Evolutionary conservation across 176 grass and related monocot genomes (phyloP).

Genomic region (Urochloa ruziziensis): DNA sequence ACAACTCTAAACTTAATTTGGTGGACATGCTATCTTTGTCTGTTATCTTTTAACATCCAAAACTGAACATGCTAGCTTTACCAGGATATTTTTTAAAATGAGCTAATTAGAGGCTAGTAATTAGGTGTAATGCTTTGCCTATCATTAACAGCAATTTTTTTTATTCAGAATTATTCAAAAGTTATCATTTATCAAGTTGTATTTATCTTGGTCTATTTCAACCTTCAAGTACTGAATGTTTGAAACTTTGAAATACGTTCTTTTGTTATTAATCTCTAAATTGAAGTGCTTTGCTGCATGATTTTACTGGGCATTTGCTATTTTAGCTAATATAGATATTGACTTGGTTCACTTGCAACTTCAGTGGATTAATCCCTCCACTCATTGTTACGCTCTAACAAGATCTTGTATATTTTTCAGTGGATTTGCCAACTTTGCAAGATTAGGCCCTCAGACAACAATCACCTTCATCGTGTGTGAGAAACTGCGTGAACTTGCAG

Average conservation of each 20-base stretch:
- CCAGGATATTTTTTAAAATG: background rate
- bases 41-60: background rate
- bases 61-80: background rate
- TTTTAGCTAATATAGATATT: slow-evolving; percentile 2
- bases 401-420: slow-evolving; percentile 35
- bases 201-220: background rate
- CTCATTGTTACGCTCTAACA: slow-evolving; percentile 10
- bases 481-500: slow-evolving; percentile 66
- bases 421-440: slow-evolving; percentile 82
- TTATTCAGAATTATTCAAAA: background rate
- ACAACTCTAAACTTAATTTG: background rate
- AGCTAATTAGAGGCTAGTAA: background rate
- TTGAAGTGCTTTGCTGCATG: background rate
- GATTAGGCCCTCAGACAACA: slow-evolving; percentile 84
- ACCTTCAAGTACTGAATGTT: background rate
- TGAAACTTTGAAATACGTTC: background rate
- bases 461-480: slow-evolving; percentile 87
- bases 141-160: background rate
- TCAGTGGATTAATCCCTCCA: background rate
- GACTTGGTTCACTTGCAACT: background rate
- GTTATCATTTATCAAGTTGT: background rate
- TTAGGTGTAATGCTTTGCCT: background rate
- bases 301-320: background rate
- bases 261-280: background rate
- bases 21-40: background rate